These are phyloP conservation scores for Arachis hypogaea DNA, from an alignment of 306 rosid genomes.

Conservation along the genomic window DNA sequence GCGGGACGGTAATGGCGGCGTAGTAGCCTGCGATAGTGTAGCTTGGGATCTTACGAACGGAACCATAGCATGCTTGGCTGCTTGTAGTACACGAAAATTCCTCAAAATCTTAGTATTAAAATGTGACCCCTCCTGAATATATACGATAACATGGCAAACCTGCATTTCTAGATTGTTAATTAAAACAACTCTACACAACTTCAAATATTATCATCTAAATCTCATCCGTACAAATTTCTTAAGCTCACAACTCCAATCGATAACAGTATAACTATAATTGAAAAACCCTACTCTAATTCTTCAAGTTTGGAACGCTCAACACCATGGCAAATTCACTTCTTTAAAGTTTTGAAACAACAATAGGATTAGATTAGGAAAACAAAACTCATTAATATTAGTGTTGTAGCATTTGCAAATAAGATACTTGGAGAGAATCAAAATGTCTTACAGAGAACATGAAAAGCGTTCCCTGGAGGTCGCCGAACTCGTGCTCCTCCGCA, in stretches of 20 bases:
- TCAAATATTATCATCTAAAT: conserved; percentile 7
- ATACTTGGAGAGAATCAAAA: neutral
- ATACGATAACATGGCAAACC: conserved; percentile 89
- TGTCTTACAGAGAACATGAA: conserved; percentile 91
- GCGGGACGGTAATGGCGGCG: conserved; percentile 53
- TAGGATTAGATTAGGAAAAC: neutral
- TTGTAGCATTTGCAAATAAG: neutral
- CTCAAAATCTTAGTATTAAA: conserved; percentile 69
- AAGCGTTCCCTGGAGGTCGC: conserved; percentile 84
- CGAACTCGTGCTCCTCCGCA: conserved; percentile 64
- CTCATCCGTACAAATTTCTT: neutral
- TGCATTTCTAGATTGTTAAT: conserved; percentile 59
- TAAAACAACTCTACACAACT: conserved; percentile 23
- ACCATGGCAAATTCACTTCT: neutral
- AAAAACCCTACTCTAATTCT: conserved; percentile 32
- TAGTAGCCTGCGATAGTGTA: neutral
- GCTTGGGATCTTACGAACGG: conserved; percentile 67
- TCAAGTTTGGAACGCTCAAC: neutral
- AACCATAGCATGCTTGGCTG: conserved; percentile 83
- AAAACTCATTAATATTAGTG: no score
- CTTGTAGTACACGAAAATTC: conserved; percentile 78
- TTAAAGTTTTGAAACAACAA: neutral
- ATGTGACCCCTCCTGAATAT: conserved; percentile 78
- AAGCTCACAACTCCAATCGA: neutral
- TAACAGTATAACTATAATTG: neutral